Evolutionary conservation across 139 green algal genomes (phyloP).

Genomic region (Coccomyxa sp.): DNA sequence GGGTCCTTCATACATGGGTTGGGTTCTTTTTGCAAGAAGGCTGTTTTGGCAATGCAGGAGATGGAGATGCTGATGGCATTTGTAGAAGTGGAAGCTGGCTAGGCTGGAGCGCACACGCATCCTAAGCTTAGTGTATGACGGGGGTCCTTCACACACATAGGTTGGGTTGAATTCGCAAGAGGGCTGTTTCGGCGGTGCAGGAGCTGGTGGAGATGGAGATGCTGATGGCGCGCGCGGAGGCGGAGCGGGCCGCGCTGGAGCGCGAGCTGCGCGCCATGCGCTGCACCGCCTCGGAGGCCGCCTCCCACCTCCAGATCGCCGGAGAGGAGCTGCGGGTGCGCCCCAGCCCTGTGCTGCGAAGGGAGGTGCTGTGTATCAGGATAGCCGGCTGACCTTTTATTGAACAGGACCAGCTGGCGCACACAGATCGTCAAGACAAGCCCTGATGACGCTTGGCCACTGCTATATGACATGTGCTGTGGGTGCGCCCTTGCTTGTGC

Average conservation of each 20-base stretch:
- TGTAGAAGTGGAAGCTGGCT: neutral
- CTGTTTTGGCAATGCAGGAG: neutral
- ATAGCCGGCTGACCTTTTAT: neutral
- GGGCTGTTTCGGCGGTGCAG: neutral
- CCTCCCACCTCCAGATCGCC: neutral
- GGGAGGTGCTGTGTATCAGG: neutral
- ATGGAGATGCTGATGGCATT: neutral
- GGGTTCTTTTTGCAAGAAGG: too few relatives aligned
- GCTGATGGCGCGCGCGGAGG: slow-evolving; percentile 2
- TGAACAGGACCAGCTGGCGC: neutral
- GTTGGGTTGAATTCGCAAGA: too few relatives aligned
- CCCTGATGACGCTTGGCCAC: neutral
- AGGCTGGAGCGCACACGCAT: neutral
- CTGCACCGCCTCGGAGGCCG: neutral
- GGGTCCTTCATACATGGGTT: too few relatives aligned
- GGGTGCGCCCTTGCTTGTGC: too few relatives aligned
- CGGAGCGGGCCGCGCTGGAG: neutral
- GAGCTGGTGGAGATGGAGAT: neutral
- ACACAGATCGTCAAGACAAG: neutral
- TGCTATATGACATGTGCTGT: too few relatives aligned
- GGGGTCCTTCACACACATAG: too few relatives aligned
- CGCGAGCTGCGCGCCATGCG: neutral
- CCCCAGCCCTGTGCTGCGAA: neutral
- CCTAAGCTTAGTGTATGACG: too few relatives aligned
- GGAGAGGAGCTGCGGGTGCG: neutral